Conservation (phyloP, 2,329 filamentous ascomycete genomes). For the Myriosclerotinia duriaeana region DNA sequence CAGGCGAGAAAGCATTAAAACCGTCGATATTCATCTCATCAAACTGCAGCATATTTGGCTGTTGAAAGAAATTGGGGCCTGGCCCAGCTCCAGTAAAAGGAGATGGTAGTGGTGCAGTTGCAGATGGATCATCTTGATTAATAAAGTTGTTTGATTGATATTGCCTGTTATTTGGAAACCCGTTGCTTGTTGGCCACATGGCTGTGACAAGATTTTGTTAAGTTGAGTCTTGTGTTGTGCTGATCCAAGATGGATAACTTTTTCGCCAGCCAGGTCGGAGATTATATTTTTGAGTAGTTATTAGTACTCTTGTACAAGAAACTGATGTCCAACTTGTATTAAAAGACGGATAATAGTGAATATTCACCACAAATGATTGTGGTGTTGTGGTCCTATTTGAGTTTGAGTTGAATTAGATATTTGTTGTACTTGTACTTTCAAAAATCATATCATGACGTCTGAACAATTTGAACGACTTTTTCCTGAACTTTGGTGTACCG, state of each 20-base stretch:
- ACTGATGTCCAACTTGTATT: not conserved
- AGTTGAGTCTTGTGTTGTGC: not conserved
- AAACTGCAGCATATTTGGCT: conserved; percentile 28
- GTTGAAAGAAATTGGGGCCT: conserved; percentile 31
- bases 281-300: not conserved
- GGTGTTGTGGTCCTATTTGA: not conserved
- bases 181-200: conserved; percentile 38
- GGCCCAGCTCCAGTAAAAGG: conserved; percentile 24
- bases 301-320: not conserved
- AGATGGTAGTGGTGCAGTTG: conserved; percentile 16
- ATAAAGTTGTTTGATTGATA: conserved; percentile 34
- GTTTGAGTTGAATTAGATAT: conserved; percentile 1
- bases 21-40: conserved; percentile 28
- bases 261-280: conserved; percentile 1
- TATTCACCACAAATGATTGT: conserved; percentile 3
- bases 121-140: conserved; percentile 33
- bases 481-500: not conserved
- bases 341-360: conserved; percentile 8
- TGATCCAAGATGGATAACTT: not conserved
- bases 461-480: not conserved
- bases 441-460: conserved; percentile 3
- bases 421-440: not conserved
- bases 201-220: conserved; percentile 6
- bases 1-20: conserved; percentile 31
- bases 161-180: conserved; percentile 34